Base-by-base conservation (phyloP, 257 asterid species). In the Echites panduratus region DNA sequence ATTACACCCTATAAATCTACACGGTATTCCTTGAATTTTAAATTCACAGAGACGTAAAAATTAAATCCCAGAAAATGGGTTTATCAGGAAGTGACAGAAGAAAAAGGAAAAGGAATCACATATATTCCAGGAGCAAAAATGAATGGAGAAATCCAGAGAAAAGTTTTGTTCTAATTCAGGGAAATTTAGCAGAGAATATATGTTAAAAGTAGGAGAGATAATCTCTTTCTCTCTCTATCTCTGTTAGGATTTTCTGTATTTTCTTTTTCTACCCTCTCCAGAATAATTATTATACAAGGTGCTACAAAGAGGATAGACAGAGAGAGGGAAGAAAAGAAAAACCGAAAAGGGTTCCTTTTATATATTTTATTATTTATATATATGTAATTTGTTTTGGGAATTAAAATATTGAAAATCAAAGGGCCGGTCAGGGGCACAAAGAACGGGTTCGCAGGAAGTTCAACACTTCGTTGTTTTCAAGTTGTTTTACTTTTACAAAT, bases 351-450 rank as follows among this genome's bases (percentile, higher is more conserved):
- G 44, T 10, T 38, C 26, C 69, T 17, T 40, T 63, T 52, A 1
- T 62, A 72, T 69, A 38, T 22, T 56, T 44, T 58, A 16, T 13
- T 38, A 9, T 19, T 44, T 50, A 26, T 16, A 32, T 8, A 64
- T 71, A 44, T 50, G 14, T 29, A 57, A 62, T 48, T 72, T 49
- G 0, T 45, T n/a, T 69, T 72, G 13, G 12, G 29, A 20, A 50
- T 12, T 11, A 2, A 78, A 64, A 63, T 62, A 9, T 58, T 70
- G 79, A 72, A 66, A 32, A 26, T 59, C 71, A 38, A 68, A 59
- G 75, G 87, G 85, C 87, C 84, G 88, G 84, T 83, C 76, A 71
- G 75, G 78, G 72, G 82, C 86, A 81, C 89, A 78, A 80, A 82
- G 79, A 79, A 76, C 80, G 84, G 83, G 80, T 78, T 85, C 81